Base-by-base conservation (phyloP, 2,329 filamentous ascomycete genomes). In the Monilinia aucupariae region DNA sequence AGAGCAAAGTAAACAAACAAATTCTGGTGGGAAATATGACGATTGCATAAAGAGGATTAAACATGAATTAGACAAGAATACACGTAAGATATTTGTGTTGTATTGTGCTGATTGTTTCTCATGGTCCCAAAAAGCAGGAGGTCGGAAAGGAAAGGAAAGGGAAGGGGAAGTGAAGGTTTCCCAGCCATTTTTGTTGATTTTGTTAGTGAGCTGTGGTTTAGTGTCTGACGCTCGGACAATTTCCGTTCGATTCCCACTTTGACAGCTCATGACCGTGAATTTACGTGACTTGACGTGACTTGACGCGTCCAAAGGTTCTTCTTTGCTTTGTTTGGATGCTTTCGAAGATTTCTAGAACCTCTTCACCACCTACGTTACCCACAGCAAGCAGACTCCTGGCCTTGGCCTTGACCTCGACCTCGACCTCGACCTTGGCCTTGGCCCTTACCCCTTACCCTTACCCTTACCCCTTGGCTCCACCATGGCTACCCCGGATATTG, bases 401-500 rank as follows among this genome's bases (percentile, higher is more conserved):
- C n/a, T n/a, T n/a, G n/a, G n/a, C n/a, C n/a, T n/a, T n/a, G n/a
- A n/a, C n/a, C n/a, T n/a, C n/a, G 6, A 6, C 48, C 8, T 50
- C 25, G 17, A 17, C 47, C 13, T 17, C 6, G 22, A 22, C 20
- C 55, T 30, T 30, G n/a, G 10, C 47, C 37, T 39, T 34, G 20
- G 2, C 10, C 32, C 6, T 54, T 10, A 25, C 22, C 12, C 13
- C 15, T 41, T 12, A 41, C 27, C 27, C 27, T 30, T 30, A 17
- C 41, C 20, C 30, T 27, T 55, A 25, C 37, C 20, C 32, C 37
- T 25, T 37, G 27, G 3, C 27, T 41, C 32, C 17, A 70, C 45
- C 17, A 69, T 71, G 74, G 73, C 76, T 41, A 77, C 76, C 48
- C 79, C 80, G 64, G 77, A 81, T 68, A 78, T 84, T 70, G 79